Percentiles rank a stretch among this genome's conserved stretches.
These are phyloP conservation scores for Fraxinus platypoda DNA, from an alignment of 305 asterid genomes.

Conservation along the genomic window DNA sequence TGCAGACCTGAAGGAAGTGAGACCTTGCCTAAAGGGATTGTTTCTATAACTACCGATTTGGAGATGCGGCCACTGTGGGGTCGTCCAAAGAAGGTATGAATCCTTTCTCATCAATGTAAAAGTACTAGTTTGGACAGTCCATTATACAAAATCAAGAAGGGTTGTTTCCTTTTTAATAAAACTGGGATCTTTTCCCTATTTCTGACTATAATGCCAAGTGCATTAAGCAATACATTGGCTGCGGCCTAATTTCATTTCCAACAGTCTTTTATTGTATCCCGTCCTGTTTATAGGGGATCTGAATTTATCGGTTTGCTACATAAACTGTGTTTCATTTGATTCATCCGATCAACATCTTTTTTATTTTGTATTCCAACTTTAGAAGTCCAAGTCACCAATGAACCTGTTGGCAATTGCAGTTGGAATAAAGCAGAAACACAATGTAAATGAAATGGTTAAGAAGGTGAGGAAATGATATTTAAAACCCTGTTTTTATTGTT, in stretches of 20 bases:
- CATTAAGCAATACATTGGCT: background rate
- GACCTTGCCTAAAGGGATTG: slow-evolving; percentile 64
- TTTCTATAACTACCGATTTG: slow-evolving; percentile 50
- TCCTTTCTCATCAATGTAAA: slow-evolving; percentile 1
- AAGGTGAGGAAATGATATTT: slow-evolving; percentile 44
- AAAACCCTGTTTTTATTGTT: background rate
- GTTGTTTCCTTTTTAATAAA: background rate
- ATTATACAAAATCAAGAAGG: background rate
- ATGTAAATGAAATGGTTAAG: slow-evolving; percentile 57
- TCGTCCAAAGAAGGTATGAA: slow-evolving; percentile 42
- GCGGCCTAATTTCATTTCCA: background rate
- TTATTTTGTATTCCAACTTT: slow-evolving; percentile 13
- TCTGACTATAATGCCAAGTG: background rate
- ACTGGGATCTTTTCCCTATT: background rate
- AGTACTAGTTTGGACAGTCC: background rate
- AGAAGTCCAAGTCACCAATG: slow-evolving; percentile 50
- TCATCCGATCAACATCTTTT: slow-evolving; percentile 20
- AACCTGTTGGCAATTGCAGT: slow-evolving; percentile 76
- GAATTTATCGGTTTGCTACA: background rate
- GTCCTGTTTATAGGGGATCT: background rate
- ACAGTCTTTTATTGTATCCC: background rate
- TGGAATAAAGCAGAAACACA: slow-evolving; percentile 67
- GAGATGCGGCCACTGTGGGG: slow-evolving; percentile 69
- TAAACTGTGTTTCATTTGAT: slow-evolving; percentile 8
- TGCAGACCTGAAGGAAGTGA: slow-evolving; percentile 64